These are phyloP conservation scores for Corymbia citriodora DNA, from an alignment of 441 rosid species.

Conservation along the genomic window DNA sequence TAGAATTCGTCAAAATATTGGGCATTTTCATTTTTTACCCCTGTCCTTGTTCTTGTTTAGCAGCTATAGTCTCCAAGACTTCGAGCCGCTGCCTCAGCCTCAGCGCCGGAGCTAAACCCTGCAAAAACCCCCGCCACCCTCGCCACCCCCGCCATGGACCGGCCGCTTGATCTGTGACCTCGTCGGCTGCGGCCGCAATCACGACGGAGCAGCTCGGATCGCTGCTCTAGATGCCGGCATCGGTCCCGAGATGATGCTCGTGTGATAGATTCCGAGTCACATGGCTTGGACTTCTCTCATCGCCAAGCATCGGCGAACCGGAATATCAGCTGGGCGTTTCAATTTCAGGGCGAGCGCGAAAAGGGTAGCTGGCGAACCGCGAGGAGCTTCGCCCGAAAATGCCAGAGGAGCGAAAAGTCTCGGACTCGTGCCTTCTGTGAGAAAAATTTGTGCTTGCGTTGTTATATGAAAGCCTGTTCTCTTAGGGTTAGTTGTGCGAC, in stretches of 20 bases:
- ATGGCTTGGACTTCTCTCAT: not conserved
- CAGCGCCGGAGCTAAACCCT: not conserved
- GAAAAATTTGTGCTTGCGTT: not conserved
- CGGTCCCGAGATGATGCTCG: not conserved
- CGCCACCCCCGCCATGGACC: not conserved
- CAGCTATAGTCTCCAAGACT: not conserved
- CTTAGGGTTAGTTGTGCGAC: not conserved
- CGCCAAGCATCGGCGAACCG: not conserved
- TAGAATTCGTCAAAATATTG: not conserved
- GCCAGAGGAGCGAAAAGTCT: not conserved
- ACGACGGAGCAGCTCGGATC: not conserved
- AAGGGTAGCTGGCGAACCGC: not conserved
- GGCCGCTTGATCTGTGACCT: not conserved
- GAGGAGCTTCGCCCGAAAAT: not conserved
- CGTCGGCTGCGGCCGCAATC: not conserved
- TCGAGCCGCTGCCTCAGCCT: not conserved
- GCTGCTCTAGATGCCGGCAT: not conserved
- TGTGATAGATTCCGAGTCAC: not conserved
- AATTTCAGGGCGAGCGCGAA: not conserved
- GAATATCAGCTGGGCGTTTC: not conserved
- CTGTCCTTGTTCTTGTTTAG: not conserved
- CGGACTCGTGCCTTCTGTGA: not conserved
- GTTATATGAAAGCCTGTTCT: not conserved
- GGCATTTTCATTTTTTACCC: not conserved
- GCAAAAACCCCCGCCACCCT: not conserved